These are phyloP conservation scores for Exsudoporus frostii DNA, from an alignment of 768 basidiomycete species.

Conservation along the genomic window DNA sequence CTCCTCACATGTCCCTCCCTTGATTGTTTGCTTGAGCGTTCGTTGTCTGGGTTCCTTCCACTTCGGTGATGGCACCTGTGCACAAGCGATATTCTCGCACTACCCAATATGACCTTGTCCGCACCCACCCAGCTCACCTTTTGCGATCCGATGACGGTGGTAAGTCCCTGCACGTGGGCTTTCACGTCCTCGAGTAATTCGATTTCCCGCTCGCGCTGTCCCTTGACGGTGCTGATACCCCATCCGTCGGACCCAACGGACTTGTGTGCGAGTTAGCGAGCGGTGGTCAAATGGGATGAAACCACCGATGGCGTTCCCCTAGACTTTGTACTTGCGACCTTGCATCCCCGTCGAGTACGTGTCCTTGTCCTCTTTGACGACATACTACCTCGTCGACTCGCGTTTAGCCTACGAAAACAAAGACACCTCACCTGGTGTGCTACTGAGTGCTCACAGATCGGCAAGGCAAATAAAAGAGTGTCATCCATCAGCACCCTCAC, in stretches of 20 bases:
- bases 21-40: conserved; percentile 1
- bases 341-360: conserved; percentile 7
- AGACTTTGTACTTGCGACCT: conserved; percentile 12
- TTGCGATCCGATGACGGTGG: conserved; percentile 9
- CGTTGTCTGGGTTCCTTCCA: conserved; percentile 8
- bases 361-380: conserved; percentile 14
- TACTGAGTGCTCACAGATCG: background rate
- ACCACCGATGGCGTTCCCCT: background rate
- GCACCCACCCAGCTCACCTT: conserved; percentile 1
- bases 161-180: background rate
- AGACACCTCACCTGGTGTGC: background rate
- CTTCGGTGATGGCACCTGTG: background rate
- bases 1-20: conserved; percentile 3
- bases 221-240: conserved; percentile 8
- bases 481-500: background rate
- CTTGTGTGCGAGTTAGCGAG: conserved; percentile 1
- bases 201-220: conserved; percentile 9
- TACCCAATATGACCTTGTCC: conserved; percentile 2
- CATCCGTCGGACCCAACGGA: conserved; percentile 6
- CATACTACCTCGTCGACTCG: background rate
- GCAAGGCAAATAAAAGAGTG: no score
- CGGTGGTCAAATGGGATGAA: background rate
- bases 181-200: conserved; percentile 9
- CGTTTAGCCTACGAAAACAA: background rate
- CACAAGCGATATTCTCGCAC: conserved; percentile 13